These are phyloP conservation scores for Chlamydomonas schloesseri DNA, from an alignment of 139 green algal species.

Conservation along the genomic window DNA sequence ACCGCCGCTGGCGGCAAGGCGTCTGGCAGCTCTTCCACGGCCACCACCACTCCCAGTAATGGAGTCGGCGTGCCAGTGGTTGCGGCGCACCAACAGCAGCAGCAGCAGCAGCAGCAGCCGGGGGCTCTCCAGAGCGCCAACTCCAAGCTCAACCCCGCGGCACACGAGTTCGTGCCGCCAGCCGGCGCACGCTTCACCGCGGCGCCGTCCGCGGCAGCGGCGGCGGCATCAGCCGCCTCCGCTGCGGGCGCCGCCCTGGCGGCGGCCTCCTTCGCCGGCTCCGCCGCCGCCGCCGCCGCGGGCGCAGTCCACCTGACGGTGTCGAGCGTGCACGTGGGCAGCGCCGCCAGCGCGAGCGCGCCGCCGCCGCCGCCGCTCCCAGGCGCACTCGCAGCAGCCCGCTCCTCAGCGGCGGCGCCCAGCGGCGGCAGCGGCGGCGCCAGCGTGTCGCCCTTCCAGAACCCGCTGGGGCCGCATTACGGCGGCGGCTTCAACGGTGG, in stretches of 20 bases:
- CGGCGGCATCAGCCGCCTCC: not conserved
- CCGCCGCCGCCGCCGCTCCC: too few relatives aligned
- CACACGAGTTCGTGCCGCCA: constrained; percentile 30
- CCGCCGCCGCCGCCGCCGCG: not conserved
- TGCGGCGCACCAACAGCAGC: too few relatives aligned
- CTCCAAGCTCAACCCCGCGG: constrained; percentile 3
- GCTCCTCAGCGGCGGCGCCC: too few relatives aligned
- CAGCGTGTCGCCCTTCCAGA: too few relatives aligned
- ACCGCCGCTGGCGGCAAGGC: not conserved
- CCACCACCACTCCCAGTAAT: too few relatives aligned
- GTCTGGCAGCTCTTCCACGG: too few relatives aligned
- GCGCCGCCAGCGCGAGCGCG: too few relatives aligned
- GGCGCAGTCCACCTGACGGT: constrained; percentile 8
- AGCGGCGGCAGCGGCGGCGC: too few relatives aligned
- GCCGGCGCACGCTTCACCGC: not conserved
- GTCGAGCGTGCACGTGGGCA: not conserved
- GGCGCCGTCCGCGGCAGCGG: not conserved
- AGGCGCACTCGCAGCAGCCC: not conserved
- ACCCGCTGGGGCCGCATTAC: too few relatives aligned
- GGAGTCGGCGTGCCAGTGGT: too few relatives aligned
- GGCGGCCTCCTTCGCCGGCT: not conserved
- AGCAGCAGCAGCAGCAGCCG: not conserved
- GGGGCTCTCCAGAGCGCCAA: not conserved
- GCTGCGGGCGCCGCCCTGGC: not conserved
- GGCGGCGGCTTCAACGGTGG: not conserved